phyloP scores from a whole-genome alignment of 2,329 filamentous ascomycete species.

The Diaporthe humulicola region DNA sequence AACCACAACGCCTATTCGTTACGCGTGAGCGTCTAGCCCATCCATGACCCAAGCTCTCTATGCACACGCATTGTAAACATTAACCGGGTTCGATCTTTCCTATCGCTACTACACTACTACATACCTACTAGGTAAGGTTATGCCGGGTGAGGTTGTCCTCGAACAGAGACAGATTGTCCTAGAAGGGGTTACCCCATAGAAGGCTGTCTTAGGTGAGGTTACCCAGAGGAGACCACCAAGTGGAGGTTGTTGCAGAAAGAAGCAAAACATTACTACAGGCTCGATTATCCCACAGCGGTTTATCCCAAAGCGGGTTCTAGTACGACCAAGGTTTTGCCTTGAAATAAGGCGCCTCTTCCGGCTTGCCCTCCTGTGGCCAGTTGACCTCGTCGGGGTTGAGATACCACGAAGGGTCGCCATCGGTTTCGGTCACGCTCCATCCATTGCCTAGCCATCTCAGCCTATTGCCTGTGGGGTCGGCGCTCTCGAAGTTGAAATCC shows the following conservation, averaged over 20 bases:
- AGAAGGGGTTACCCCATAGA: background rate
- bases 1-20: background rate
- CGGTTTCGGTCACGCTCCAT: slow-evolving; percentile 54
- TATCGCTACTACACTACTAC: background rate
- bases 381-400: slow-evolving; percentile 54
- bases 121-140: background rate
- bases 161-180: background rate
- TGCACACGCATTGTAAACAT: no score
- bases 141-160: no score
- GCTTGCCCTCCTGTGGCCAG: slow-evolving; percentile 50
- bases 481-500: slow-evolving; percentile 57
- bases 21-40: background rate
- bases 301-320: no score
- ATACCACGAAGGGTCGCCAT: slow-evolving; percentile 56
- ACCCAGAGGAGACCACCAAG: no score
- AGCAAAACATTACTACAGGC: no score
- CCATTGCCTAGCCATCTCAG: slow-evolving; percentile 59
- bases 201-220: background rate
- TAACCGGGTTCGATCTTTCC: no score
- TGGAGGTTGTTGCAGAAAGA: no score
- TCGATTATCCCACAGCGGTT: no score
- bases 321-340: slow-evolving; percentile 52
- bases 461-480: slow-evolving; percentile 48
- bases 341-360: slow-evolving; percentile 53
- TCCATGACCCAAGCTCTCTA: no score